Conservation (phyloP, 1,284 basidiomycete species). For the Mycena citricolor region DNA sequence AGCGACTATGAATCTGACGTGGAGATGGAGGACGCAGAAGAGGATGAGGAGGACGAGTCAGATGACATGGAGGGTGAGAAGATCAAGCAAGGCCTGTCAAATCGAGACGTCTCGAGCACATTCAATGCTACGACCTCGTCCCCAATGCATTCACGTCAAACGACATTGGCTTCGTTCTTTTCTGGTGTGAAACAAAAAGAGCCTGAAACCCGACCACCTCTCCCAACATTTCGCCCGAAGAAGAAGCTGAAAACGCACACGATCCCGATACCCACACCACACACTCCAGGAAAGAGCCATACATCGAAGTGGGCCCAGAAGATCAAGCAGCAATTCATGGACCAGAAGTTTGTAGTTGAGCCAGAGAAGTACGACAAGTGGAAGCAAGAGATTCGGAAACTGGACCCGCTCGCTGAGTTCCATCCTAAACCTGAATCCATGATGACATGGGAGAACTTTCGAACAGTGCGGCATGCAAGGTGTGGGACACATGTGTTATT, state of each 20-base stretch:
- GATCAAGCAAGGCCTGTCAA: too few species aligned
- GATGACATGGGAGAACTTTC: neutral
- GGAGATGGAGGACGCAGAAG: too few species aligned
- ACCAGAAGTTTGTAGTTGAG: neutral
- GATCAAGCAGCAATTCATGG: neutral
- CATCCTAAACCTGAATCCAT: too few species aligned
- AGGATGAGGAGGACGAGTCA: too few species aligned
- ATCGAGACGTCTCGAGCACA: too few species aligned
- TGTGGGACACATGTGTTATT: neutral
- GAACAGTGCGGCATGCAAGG: conserved; percentile 3
- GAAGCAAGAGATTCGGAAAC: neutral
- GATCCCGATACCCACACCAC: neutral
- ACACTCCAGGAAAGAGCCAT: neutral
- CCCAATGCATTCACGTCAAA: too few species aligned
- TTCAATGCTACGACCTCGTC: too few species aligned
- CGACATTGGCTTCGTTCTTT: too few species aligned
- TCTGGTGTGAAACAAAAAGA: too few species aligned
- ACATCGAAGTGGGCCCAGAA: neutral
- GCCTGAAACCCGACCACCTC: too few species aligned
- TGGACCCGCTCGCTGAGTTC: conserved; percentile 1
- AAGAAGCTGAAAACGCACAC: conserved; percentile 6
- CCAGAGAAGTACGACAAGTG: neutral
- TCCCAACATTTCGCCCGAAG: conserved; percentile 3
- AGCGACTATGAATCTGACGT: too few species aligned
- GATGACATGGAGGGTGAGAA: too few species aligned